These are phyloP conservation scores for Phoenix roebelenii DNA, from an alignment of 176 grass and related monocot genomes.

Conservation along the genomic window DNA sequence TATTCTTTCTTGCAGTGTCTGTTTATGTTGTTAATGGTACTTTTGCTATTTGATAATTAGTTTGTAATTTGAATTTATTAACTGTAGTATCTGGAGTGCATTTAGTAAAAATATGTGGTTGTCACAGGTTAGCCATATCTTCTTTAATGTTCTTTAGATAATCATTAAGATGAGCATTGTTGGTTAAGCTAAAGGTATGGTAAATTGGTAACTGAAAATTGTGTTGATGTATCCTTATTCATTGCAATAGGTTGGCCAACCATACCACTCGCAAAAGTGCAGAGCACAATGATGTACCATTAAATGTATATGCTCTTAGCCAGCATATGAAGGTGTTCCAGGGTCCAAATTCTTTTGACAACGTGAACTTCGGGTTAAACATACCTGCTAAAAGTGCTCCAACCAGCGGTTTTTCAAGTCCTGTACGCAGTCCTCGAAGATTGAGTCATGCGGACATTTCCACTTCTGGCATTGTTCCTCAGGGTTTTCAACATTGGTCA, in stretches of 20 bases:
- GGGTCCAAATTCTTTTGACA: constrained; percentile 44
- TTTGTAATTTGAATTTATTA: too few species aligned
- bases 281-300: constrained; percentile 16
- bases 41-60: too few species aligned
- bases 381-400: constrained; percentile 85
- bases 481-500: constrained; percentile 36
- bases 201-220: neutral
- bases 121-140: too few species aligned
- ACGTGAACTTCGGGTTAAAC: constrained; percentile 44
- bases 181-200: neutral
- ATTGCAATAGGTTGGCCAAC: constrained; percentile 37
- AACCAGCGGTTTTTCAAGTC: constrained; percentile 64
- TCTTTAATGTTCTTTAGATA: too few species aligned
- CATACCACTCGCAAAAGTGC: constrained; percentile 36
- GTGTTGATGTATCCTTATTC: constrained; percentile 12
- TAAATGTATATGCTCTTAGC: constrained; percentile 23
- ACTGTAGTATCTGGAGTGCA: too few species aligned
- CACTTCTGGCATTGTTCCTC: constrained; percentile 17
- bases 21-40: too few species aligned
- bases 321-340: constrained; percentile 37
- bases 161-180: too few species aligned
- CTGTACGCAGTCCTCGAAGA: constrained; percentile 59
- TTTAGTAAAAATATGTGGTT: too few species aligned
- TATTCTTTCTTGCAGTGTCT: too few species aligned
- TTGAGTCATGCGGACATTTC: constrained; percentile 46